Base-by-base conservation (phyloP, 2,329 filamentous ascomycete species). In the Beauveria sp. region DNA sequence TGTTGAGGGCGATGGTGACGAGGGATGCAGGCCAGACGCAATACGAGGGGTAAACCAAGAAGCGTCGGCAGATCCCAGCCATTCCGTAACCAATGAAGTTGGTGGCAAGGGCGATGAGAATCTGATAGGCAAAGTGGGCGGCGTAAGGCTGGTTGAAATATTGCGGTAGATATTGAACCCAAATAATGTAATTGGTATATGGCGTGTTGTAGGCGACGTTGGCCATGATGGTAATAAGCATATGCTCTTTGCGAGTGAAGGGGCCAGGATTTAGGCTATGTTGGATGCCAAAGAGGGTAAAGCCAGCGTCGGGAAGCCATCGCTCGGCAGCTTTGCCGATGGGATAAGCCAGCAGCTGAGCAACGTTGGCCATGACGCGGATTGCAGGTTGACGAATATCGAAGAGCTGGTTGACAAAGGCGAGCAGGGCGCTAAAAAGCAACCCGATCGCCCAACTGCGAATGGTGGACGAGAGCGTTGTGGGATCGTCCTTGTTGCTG, bases 211-310 rank as follows among this genome's bases (percentile, higher is more conserved):
- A 80, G 14, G 79, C 78, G 14, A 82, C 81, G 69, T 88, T 87
- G 60, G 86, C 83, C 81, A 84, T 84, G 69, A 84, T 82, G 63
- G 80, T 81, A 65, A 85, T 82, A 46, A 86, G 75, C 76, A 83
- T 83, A 67, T 86, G 83, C 69, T 86, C 83, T 71, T 86, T 86
- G 67, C 79, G 80, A 60, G 79, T 81, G 68, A 86, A 86, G 2
- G 78, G 79, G 0, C 82, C 82, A 0, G 83, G 82, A 66, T 84
- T 85, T 16, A 84, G 74, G 5, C 75, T 78, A 67, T 81, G 79
- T 22, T 76, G 74, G 24, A 75, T 67, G 10, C 79, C 79, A 48
- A 76, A 74, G 18, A 80, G 66, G 1, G 73, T 80, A 65, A 86
- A 75, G 40, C 79, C 78, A 51, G 68, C 72, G 64, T 83, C 79